These are phyloP conservation scores for Aspergillus leporis DNA, from an alignment of 495 filamentous ascomycete species.

Conservation along the genomic window DNA sequence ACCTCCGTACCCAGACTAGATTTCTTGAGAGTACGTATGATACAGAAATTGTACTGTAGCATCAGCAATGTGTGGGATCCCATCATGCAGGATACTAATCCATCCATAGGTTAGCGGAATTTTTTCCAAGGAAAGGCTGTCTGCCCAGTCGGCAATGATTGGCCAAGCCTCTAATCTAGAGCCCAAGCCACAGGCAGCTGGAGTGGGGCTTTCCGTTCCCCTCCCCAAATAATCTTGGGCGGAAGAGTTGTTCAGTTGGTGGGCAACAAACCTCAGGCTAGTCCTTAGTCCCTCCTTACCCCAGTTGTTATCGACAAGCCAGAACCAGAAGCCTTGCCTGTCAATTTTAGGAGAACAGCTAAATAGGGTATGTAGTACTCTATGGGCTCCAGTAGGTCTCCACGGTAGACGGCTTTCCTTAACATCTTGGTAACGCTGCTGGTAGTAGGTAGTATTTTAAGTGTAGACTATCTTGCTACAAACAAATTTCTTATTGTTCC, in stretches of 20 bases:
- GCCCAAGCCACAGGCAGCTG: conserved; percentile 19
- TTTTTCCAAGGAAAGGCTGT: conserved; percentile 16
- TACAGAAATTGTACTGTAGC: not conserved
- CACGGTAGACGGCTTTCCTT: not conserved
- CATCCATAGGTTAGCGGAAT: conserved; percentile 15
- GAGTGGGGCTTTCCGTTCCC: conserved; percentile 17
- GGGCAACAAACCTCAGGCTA: conserved; percentile 7
- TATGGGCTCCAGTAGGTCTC: too few species aligned
- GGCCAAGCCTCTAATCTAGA: conserved; percentile 19
- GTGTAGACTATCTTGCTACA: not conserved
- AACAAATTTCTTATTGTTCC: not conserved
- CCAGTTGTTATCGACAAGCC: conserved; percentile 7
- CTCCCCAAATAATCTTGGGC: conserved; percentile 9
- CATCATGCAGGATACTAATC: conserved; percentile 21
- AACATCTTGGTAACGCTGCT: not conserved
- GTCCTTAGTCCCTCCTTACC: conserved; percentile 5
- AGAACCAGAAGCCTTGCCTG: conserved; percentile 9
- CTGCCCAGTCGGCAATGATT: conserved; percentile 13
- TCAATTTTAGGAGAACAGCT: conserved; percentile 1
- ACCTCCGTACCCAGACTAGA: not conserved
- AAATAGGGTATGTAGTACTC: conserved; percentile 3
- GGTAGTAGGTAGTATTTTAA: not conserved
- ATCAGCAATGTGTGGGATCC: conserved; percentile 12
- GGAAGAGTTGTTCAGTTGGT: conserved; percentile 12
- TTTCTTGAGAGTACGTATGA: not conserved